phyloP scores from a whole-genome alignment of 352 stramenopile species.

The Pythium apleroticum region DNA sequence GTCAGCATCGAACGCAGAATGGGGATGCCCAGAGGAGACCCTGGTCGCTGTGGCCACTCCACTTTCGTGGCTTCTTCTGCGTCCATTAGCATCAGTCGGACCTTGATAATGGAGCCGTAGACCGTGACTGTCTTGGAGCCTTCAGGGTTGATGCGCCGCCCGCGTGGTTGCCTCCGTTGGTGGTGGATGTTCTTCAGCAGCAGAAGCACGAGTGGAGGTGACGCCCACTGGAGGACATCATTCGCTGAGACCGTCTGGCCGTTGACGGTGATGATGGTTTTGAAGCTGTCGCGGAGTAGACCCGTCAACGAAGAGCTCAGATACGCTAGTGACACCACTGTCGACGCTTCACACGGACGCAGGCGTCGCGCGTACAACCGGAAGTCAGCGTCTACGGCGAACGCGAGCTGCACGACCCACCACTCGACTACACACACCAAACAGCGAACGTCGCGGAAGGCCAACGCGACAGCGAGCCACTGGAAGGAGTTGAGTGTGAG shows the following conservation, averaged over 20 bases:
- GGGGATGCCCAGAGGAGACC: not conserved
- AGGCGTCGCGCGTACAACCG: conserved; percentile 17
- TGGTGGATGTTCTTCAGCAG: conserved; percentile 22
- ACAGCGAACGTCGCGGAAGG: conserved; percentile 24
- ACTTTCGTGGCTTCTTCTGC: not conserved
- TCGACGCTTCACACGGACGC: not conserved
- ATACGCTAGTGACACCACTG: not conserved
- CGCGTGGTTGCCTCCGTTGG: conserved; percentile 2
- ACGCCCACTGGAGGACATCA: conserved; percentile 32
- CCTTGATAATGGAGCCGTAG: conserved; percentile 26
- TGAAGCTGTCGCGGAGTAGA: conserved; percentile 10
- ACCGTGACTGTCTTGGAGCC: conserved; percentile 3
- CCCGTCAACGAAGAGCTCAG: conserved; percentile 19
- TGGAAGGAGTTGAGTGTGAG: conserved; percentile 30
- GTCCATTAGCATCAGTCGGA: conserved; percentile 18
- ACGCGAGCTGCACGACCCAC: conserved; percentile 26
- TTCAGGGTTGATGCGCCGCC: not conserved
- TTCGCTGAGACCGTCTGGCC: conserved; percentile 18
- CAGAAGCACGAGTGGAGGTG: conserved; percentile 28
- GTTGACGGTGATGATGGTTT: conserved; percentile 16
- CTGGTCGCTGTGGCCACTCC: not conserved
- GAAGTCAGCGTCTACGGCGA: conserved; percentile 29
- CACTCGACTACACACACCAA: conserved; percentile 28
- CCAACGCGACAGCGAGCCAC: conserved; percentile 22
- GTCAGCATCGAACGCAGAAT: conserved; percentile 23